Conservation (phyloP, 164 flowering plant genomes). For the Chimonanthus salicifolius region DNA sequence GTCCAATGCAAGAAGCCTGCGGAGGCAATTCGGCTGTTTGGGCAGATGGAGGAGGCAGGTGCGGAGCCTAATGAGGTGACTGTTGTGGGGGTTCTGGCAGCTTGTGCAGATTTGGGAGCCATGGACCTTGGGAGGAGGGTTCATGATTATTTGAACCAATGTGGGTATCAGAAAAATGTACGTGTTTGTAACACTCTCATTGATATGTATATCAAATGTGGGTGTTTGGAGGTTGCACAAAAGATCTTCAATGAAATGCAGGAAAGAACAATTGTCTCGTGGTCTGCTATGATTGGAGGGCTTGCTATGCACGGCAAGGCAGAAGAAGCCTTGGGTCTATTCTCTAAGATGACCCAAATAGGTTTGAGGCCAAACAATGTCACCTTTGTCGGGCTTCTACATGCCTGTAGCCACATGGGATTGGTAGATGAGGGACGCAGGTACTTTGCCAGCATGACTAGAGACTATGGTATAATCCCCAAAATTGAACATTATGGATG, state of each 20-base stretch:
- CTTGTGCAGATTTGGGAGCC: constrained; percentile 68
- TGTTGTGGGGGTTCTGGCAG: constrained; percentile 59
- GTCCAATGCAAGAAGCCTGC: constrained; percentile 56
- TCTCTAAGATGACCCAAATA: constrained; percentile 30
- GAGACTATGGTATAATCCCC: constrained; percentile 41
- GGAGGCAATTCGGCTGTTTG: constrained; percentile 45
- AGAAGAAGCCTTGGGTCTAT: constrained; percentile 39
- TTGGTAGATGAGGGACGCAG: constrained; percentile 38
- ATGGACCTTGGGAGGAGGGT: constrained; percentile 55
- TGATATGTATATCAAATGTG: constrained; percentile 79
- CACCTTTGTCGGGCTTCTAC: constrained; percentile 53
- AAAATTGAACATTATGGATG: constrained; percentile 60
- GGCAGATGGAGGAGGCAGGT: constrained; percentile 52
- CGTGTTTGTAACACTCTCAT: constrained; percentile 56
- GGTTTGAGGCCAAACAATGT: constrained; percentile 50
- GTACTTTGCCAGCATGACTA: constrained; percentile 46
- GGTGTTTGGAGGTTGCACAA: constrained; percentile 49
- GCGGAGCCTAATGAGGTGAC: constrained; percentile 58
- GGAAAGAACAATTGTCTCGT: constrained; percentile 59
- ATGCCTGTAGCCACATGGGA: constrained; percentile 69
- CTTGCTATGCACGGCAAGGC: constrained; percentile 55
- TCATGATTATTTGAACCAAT: constrained; percentile 40
- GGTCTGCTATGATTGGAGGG: constrained; percentile 82
- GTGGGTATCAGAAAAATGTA: constrained; percentile 40
- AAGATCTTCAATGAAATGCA: constrained; percentile 46